Base-by-base conservation (phyloP, 2,329 filamentous ascomycete genomes). In the Trichoderma hamatum region DNA sequence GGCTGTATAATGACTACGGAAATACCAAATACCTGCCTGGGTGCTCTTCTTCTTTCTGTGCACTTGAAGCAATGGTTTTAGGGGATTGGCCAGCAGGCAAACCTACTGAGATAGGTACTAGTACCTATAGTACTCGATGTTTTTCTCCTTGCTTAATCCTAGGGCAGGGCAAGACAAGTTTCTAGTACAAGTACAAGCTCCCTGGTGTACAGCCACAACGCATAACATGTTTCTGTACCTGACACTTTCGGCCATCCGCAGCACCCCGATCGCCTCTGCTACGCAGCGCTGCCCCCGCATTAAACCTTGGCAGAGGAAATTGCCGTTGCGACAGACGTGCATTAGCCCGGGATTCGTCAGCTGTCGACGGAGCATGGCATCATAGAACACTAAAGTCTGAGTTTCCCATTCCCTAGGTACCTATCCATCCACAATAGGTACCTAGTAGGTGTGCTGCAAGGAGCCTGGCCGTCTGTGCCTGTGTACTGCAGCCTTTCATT, bases 301-400 rank as follows among this genome's bases (percentile, higher is more conserved):
- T 34, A 70, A 70, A 64, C 52, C 66, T 70, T 68, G 69, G 69
- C 69, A 59, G 66, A 56, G 66, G 69, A 70, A 70, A 70, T 70
- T 70, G 59, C 66, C 58, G 55, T 65, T 65, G 60, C 61, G 66
- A 51, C 67, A 69, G 59, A 46, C 30, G 28, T 49, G 61, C 67
- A 60, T 69, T 65, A 60, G 67, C 54, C 52, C 43, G 61, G 46
- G 30, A 59, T 59, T 46, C 43, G 46, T 55, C 66, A 70, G 66
- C 51, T 19, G 30, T 51, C 30, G 7, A n/a, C 19, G 16, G 39
- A n/a, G 39, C 34, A 55, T 62, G 30, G 55, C 46, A 61, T 56
- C 56, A 67, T 64, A 63, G 52, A 39, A 1, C 7, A n/a, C 16
- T 43, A 16, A 43, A n/a, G 19, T 19, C 16, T n/a, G 39, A 43